A percentile compares a stretch with the other conserved stretches of the same genome.
Evolutionary conservation across 352 stramenopile species (phyloP).

Genomic region (Lagenidium sp.): DNA sequence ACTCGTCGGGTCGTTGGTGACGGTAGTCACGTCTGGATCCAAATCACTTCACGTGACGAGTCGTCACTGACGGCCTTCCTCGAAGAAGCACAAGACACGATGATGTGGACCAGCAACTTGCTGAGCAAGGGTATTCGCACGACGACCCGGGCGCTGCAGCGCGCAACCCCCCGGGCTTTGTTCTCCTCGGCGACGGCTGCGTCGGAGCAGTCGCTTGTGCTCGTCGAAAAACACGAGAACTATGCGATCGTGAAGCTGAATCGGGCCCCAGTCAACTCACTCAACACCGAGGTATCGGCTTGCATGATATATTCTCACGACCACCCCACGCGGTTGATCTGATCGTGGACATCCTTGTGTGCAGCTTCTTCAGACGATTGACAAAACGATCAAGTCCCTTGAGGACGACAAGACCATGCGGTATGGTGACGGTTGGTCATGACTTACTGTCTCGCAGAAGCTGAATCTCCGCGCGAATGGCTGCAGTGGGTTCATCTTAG

Average conservation of each 20-base stretch:
- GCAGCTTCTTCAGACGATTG: conserved; percentile 63
- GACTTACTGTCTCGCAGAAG: too few relatives aligned
- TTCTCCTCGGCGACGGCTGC: conserved; percentile 3
- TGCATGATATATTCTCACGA: not conserved
- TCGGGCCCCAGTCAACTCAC: conserved; percentile 69
- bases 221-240: conserved; percentile 63
- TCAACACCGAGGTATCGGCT: conserved; percentile 46
- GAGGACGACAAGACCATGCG: conserved; percentile 68
- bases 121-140: too few relatives aligned
- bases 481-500: conserved; percentile 62
- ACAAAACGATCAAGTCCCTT: conserved; percentile 58
- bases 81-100: not conserved
- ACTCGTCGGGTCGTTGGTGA: conserved; percentile 3
- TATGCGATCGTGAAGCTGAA: conserved; percentile 79
- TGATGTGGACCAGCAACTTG: conserved; percentile 4
- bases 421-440: too few relatives aligned
- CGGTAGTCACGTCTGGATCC: conserved; percentile 35
- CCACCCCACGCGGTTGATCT: not conserved
- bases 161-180: too few relatives aligned
- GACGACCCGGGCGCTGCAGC: not conserved
- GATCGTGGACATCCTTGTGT: not conserved
- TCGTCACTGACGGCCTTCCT: too few relatives aligned
- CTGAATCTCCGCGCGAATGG: not conserved
- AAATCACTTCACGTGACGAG: too few relatives aligned
- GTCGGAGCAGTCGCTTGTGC: conserved; percentile 34